Evolutionary conservation across 306 rosid genomes (phyloP).

Genomic region (Rubus idaeus): DNA sequence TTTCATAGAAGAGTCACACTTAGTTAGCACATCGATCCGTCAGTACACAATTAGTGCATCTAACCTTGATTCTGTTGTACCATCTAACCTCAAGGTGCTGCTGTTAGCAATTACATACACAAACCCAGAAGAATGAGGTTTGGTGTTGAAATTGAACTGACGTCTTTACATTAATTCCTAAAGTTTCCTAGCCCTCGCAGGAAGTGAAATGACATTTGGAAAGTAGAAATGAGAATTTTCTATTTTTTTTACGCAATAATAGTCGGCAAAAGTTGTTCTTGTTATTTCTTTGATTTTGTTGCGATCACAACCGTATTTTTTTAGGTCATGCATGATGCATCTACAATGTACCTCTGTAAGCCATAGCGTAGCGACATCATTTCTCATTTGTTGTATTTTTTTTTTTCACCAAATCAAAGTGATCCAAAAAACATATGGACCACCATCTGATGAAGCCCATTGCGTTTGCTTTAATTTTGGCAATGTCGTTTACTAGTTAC

Average conservation of each 20-base stretch:
- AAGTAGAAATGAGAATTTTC: too few species aligned
- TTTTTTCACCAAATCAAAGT: too few species aligned
- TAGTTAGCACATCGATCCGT: background rate
- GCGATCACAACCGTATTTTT: too few species aligned
- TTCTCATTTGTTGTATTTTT: too few species aligned
- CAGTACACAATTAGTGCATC: too few species aligned
- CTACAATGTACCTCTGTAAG: too few species aligned
- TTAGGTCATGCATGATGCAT: too few species aligned
- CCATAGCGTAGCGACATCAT: too few species aligned
- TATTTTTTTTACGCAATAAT: too few species aligned
- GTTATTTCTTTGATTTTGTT: too few species aligned
- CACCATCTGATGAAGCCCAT: background rate
- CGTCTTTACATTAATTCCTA: background rate
- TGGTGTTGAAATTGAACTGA: background rate
- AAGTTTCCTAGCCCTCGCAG: background rate
- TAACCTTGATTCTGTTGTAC: background rate
- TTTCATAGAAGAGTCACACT: slow-evolving; percentile 17
- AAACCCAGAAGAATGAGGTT: background rate
- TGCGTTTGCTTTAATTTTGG: background rate
- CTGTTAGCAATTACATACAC: background rate
- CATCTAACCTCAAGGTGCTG: background rate
- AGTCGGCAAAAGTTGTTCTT: too few species aligned
- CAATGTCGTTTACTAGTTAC: background rate
- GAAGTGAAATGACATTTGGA: background rate
- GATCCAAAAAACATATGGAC: background rate